These are phyloP conservation scores for Leonotis leonurus DNA, from an alignment of 257 asterid genomes.

Conservation along the genomic window DNA sequence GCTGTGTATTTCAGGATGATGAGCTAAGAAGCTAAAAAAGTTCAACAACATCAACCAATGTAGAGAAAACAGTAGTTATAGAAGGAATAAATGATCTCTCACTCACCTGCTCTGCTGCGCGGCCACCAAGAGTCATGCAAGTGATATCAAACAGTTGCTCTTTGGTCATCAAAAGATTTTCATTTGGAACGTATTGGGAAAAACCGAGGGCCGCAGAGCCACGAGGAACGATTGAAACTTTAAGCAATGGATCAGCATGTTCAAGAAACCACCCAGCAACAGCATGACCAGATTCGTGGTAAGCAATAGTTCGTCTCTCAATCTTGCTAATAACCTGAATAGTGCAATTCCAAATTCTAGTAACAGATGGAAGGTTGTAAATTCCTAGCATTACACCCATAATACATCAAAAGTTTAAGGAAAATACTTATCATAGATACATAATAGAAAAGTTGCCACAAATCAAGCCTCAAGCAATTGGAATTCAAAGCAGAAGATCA, in stretches of 20 bases:
- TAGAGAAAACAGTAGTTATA: too few species aligned
- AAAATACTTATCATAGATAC: not conserved
- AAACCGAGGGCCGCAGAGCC: constrained; percentile 93
- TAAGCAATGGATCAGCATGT: constrained; percentile 77
- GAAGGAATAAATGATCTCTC: constrained; percentile 8
- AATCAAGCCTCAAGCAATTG: not conserved
- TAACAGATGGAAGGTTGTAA: too few species aligned
- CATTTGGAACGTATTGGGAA: constrained; percentile 80
- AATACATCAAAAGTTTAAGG: not conserved
- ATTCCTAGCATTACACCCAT: too few species aligned
- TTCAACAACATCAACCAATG: too few species aligned
- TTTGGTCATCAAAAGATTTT: constrained; percentile 75
- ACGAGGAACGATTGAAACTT: constrained; percentile 83
- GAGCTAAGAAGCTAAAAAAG: not conserved
- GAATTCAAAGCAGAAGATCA: not conserved
- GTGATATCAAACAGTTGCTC: constrained; percentile 84
- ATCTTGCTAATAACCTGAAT: constrained; percentile 67
- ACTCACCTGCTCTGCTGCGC: constrained; percentile 92
- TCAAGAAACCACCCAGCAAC: constrained; percentile 87
- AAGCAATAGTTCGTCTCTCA: constrained; percentile 73
- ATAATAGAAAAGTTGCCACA: not conserved
- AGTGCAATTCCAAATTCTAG: too few species aligned
- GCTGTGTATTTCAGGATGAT: not conserved
- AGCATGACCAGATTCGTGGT: constrained; percentile 94
- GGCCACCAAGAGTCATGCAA: constrained; percentile 92